Evolutionary conservation across 306 rosid species (phyloP), one percentile per base, ranked within the genome.

Genomic region (Vachellia pachyceras): DNA sequence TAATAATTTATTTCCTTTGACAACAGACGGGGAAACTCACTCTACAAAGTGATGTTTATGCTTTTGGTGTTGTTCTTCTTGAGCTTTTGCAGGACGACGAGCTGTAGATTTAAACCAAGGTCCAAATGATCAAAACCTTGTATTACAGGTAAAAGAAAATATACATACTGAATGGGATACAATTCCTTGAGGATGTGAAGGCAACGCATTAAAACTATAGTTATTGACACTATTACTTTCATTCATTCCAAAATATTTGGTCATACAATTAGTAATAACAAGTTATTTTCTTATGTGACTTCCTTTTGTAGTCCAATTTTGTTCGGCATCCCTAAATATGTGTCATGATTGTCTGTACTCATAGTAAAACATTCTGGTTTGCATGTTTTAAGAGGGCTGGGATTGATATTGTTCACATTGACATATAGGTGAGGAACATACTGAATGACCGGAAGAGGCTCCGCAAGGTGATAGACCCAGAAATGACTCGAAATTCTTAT

Each of bases 51-150:
- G 97, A 93, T 74, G 97, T 90, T 35, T 93, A 93, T 79, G 94
- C 97, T 58, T 93, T 88, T 78, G 97, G 97, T 23, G 97, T 93
- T 79, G 97, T 93, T 85, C 97, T 93, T 83, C 90, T 93, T 1
- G 97, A 93, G 82, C 94, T 93, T 81, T 66, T 93, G 91, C 97
- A 0, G 97, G 97, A 49, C 94, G 97, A 10, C 88, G 84, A 68
- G 97, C 97, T 4, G 90, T 93, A 78, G 97, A 93, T 86, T 81
- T 91, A 67, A 91, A 81, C 84, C 93, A 90, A 36, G 94, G 97
- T 52, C 97, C 94, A 50, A 88, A 72, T 57, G 93, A 91, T 81
- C 94, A 90, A 86, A 91, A 93, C 76, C 94, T 91, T 25, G 97
- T 93, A 58, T 58, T 86, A 36, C 97, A 91, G 94, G 97, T 90